These are phyloP conservation scores for Themeda triandra DNA, from an alignment of 176 grass and related monocot species.

Conservation along the genomic window DNA sequence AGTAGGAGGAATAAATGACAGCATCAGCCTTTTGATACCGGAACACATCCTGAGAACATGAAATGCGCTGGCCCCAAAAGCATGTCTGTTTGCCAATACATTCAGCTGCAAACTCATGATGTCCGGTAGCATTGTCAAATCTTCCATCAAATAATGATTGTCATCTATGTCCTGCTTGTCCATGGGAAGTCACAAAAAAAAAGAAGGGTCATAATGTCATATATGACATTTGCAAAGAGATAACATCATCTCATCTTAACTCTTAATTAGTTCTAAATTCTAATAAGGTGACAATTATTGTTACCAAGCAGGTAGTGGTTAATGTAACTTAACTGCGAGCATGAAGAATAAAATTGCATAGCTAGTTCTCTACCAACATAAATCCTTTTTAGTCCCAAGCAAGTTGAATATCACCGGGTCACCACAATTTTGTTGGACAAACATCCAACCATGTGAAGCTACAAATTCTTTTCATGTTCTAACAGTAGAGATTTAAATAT, in stretches of 20 bases:
- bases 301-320: neutral
- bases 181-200: neutral
- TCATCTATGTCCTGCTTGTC: neutral
- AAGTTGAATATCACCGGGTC: neutral
- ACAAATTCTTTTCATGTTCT: neutral
- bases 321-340: neutral
- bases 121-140: constrained; percentile 23
- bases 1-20: neutral
- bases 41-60: neutral
- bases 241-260: neutral
- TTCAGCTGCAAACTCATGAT: neutral
- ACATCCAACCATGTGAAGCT: neutral
- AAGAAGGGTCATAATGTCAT: too few relatives aligned
- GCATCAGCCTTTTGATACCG: neutral
- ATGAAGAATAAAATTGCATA: neutral
- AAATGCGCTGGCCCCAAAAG: neutral
- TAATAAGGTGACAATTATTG: neutral
- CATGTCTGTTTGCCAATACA: neutral
- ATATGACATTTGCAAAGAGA: neutral
- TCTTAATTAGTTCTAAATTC: too few relatives aligned
- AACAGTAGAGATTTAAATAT: neutral
- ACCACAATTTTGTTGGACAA: neutral
- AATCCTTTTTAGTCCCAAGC: neutral
- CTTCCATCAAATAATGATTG: neutral
- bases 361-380: neutral